Percentiles rank a stretch among this genome's conserved stretches.
These are phyloP conservation scores for Phialocephala sp. DNA, from an alignment of 2,329 filamentous ascomycete species.

Conservation along the genomic window DNA sequence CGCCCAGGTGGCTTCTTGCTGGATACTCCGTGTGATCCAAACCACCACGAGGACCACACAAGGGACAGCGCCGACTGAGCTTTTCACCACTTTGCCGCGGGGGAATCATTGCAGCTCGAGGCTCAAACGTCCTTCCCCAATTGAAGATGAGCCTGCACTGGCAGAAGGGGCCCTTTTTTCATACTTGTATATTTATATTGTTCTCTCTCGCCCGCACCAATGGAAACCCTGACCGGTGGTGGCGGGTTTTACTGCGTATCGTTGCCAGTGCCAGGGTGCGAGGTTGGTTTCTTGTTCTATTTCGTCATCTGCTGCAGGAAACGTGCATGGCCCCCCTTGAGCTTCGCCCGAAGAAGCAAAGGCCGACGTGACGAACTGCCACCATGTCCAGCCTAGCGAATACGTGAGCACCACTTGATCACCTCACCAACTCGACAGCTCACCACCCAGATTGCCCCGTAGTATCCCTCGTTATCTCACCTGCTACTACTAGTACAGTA, in stretches of 20 bases:
- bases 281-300: conserved; percentile 4
- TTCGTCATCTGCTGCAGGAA: neutral
- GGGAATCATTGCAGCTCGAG: neutral
- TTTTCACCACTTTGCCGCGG: neutral
- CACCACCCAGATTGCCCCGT: neutral
- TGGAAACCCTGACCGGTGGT: neutral
- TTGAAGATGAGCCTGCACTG: neutral
- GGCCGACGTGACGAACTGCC: neutral
- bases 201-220: neutral
- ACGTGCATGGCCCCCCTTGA: neutral
- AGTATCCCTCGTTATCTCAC: neutral
- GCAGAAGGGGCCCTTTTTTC: neutral
- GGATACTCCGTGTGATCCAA: neutral
- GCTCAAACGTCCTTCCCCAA: neutral
- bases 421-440: neutral
- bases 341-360: neutral
- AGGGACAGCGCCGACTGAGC: neutral
- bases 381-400: neutral
- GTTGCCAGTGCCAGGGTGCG: neutral
- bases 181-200: neutral
- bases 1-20: neutral
- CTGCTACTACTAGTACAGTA: too few species aligned
- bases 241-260: neutral
- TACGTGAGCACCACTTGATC: neutral
- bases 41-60: neutral